These are phyloP conservation scores for Ailanthus altissimus DNA, from an alignment of 345 rosid genomes.

Conservation along the genomic window DNA sequence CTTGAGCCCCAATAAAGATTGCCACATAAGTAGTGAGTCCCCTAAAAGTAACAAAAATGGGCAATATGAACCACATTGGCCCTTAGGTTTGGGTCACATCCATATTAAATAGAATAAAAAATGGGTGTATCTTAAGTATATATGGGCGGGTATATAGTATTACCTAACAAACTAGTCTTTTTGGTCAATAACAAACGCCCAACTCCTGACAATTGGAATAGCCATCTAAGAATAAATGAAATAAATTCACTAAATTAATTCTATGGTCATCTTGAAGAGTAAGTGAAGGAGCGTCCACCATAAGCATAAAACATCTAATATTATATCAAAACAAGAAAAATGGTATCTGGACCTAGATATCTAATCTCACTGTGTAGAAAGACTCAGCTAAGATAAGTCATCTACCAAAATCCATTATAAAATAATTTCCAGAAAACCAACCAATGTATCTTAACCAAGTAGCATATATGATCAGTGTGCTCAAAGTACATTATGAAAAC, in stretches of 20 bases:
- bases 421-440: not conserved
- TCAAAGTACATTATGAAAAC: not conserved
- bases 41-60: too few species aligned
- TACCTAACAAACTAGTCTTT: too few species aligned
- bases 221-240: not conserved
- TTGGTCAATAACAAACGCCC: too few species aligned
- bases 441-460: not conserved
- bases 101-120: too few species aligned
- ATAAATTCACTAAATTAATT: not conserved
- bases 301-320: not conserved
- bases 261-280: not conserved
- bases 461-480: not conserved
- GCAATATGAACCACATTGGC: too few species aligned
- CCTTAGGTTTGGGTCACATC: too few species aligned
- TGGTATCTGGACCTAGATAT: not conserved
- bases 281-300: not conserved
- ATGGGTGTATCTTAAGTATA: too few species aligned
- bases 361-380: too few species aligned
- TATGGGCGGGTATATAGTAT: too few species aligned
- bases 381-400: not conserved
- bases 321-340: not conserved
- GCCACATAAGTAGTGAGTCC: too few species aligned
- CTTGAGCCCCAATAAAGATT: too few species aligned
- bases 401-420: not conserved
- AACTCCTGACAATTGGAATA: too few species aligned